Percentiles rank a stretch among this genome's conserved stretches.
Conservation (phyloP, 176 grass and related monocot genomes). For the Oryza meyeriana region DNA sequence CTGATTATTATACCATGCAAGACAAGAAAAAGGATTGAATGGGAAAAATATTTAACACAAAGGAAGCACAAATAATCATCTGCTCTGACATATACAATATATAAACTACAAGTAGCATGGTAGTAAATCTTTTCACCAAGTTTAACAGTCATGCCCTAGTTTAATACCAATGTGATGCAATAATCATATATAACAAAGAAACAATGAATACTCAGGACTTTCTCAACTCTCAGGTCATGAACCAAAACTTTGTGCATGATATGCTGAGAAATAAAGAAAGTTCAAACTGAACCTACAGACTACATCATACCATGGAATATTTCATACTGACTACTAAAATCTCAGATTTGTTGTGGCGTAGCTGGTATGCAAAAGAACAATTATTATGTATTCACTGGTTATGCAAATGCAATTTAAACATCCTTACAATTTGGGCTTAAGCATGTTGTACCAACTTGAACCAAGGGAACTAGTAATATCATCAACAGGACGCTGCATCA, state of each 20-base stretch:
- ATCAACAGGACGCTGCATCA: conserved; percentile 5
- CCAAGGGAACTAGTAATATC: background rate
- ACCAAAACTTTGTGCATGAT: background rate
- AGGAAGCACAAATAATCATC: background rate
- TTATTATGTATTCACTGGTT: background rate
- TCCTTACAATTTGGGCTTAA: conserved; percentile 10
- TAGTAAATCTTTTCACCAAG: background rate
- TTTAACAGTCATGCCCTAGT: background rate
- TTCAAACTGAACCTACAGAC: background rate
- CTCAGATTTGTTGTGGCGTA: background rate
- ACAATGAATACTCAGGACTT: background rate
- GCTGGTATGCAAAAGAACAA: background rate
- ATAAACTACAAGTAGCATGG: background rate
- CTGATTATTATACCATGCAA: background rate
- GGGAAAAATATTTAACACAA: background rate
- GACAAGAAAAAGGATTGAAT: background rate
- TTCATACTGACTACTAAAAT: background rate
- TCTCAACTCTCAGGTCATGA: conserved; percentile 6
- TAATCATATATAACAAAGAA: background rate
- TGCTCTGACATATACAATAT: background rate
- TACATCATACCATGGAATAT: background rate
- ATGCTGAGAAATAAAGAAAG: background rate
- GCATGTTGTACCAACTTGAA: background rate
- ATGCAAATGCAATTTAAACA: background rate
- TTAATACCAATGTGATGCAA: background rate